Conservation (phyloP, 2,329 filamentous ascomycete species). For the Penicillium sp. region DNA sequence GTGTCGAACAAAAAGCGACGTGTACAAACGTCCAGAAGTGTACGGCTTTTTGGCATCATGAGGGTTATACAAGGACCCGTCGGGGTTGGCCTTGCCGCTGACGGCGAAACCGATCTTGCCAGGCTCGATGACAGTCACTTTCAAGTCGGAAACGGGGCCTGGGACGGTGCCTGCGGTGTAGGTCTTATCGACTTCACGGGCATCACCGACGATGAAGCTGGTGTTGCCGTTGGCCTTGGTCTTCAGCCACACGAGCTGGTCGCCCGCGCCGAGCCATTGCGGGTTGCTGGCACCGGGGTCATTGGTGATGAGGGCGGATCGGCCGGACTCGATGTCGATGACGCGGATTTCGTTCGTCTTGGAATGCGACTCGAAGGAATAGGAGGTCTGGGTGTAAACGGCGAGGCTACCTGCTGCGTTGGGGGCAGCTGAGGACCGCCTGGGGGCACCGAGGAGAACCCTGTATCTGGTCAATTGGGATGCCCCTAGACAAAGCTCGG, state of each 20-base stretch:
- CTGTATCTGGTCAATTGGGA: constrained; percentile 23
- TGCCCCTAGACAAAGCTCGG: neutral
- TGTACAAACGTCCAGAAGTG: constrained; percentile 50
- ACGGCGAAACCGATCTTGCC: constrained; percentile 48
- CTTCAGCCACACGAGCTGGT: constrained; percentile 49
- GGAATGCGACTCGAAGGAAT: constrained; percentile 50
- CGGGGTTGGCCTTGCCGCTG: constrained; percentile 47
- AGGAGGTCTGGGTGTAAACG: constrained; percentile 49
- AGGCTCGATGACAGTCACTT: constrained; percentile 41
- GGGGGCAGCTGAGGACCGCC: constrained; percentile 45
- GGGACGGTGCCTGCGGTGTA: constrained; percentile 48
- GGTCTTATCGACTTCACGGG: constrained; percentile 38
- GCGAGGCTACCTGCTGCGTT: constrained; percentile 48
- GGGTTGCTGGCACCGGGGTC: constrained; percentile 47
- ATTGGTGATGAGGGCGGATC: constrained; percentile 44
- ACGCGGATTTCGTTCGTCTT: constrained; percentile 49
- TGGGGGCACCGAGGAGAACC: constrained; percentile 48
- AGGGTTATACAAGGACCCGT: constrained; percentile 51
- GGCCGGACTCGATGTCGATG: constrained; percentile 43
- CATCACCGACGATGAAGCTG: constrained; percentile 45
- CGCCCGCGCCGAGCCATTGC: constrained; percentile 45
- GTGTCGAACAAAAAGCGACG: constrained; percentile 52
- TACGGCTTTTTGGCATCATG: constrained; percentile 48
- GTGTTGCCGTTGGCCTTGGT: constrained; percentile 47
- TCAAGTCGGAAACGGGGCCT: constrained; percentile 48